Evolutionary conservation across 495 filamentous ascomycete genomes (phyloP), one percentile per base, ranked within the genome.

Genomic region (Massariosphaeria phaeospora): DNA sequence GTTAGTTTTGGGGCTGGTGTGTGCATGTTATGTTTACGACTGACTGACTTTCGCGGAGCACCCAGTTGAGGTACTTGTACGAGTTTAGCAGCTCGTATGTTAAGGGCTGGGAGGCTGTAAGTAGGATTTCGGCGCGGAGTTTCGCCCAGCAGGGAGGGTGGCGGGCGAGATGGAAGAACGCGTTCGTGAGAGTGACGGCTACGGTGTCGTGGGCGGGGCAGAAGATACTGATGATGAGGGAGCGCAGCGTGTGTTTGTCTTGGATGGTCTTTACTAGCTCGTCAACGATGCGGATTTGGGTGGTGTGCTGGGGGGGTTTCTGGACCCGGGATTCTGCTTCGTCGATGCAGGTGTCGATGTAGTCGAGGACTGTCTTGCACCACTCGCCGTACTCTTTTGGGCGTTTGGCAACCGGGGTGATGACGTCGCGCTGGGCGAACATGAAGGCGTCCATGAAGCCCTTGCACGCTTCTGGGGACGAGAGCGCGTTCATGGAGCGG

Each of bases 171-270:
- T 49, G 43, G n/a, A 48, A 57, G 45, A 57, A 51, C 3, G 29
- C 24, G 63, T 66, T 68, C 42, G 55, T 59, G 23, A 69, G 61
- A 9, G 67, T 53, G 1, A 55, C 57, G 20, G 67, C 65, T 2
- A 61, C 67, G 3, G 57, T 65, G 35, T 69, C 67, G 30, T 72
- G 66, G 31, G 71, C 73, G 9, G 72, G 71, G 27, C 93, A 79
- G 31, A 95, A 77, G 26, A 95, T 80, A 52, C 82, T 82, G 29
- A 90, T 76, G 6, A 93, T 73, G 67, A 93, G 86, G 67, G 89
- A 85, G 23, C 84, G 83, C 6, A 95, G 73, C 25, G 84, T 76
- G 30, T 74, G 76, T 8, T 79, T 78, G 64, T 94, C 87, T 26
- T 79, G 75, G 0, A 86, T 91, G 68, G 85, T 86, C 40, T 76